Percentiles rank a stretch among this genome's conserved stretches.
Conservation (phyloP, 202 grass and related monocot species). For the Brachypodium distachyon region DNA sequence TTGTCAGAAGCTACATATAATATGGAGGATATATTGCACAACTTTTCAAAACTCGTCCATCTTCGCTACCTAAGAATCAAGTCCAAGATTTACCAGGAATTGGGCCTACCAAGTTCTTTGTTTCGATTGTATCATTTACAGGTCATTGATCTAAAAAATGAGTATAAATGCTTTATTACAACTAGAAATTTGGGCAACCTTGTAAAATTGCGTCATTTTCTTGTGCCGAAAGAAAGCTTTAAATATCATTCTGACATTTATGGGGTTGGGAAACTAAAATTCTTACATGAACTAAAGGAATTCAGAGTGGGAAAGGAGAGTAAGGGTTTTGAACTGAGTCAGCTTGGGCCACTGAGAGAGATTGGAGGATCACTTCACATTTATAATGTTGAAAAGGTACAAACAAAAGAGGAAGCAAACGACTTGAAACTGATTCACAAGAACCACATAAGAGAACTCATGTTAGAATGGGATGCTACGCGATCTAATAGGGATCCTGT, state of each 20-base stretch:
- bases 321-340: background rate
- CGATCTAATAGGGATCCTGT: background rate
- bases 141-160: background rate
- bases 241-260: background rate
- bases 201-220: background rate
- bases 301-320: background rate
- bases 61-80: background rate
- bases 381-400: background rate
- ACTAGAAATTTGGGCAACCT: background rate
- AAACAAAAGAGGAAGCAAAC: background rate
- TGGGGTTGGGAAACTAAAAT: background rate
- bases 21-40: background rate
- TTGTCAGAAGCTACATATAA: background rate
- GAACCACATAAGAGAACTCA: background rate
- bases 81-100: background rate
- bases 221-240: background rate
- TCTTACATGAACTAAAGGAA: background rate
- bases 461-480: background rate
- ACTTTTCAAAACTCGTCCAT: background rate
- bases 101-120: background rate
- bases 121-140: background rate
- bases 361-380: background rate
- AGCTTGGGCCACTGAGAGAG: background rate
- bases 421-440: background rate
- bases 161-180: fast-evolving